phyloP scores from a whole-genome alignment of 129 eudicot species.

The Artemisia tridentata region DNA sequence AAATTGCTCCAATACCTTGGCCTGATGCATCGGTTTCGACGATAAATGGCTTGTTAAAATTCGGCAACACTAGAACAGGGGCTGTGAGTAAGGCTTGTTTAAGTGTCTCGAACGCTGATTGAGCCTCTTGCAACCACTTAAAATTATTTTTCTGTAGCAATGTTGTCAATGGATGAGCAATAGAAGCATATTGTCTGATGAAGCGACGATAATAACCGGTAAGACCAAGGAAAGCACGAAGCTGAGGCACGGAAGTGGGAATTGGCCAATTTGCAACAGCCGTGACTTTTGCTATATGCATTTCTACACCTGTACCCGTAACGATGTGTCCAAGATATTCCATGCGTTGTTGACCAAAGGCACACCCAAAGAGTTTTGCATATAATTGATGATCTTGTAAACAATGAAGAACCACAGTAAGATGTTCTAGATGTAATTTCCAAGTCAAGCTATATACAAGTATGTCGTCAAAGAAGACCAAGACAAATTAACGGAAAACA shows the following conservation, averaged over 20 bases:
- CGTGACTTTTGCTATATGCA: background rate
- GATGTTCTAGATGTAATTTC: background rate
- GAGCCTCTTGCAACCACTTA: too few species aligned
- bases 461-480: slow-evolving; percentile 5
- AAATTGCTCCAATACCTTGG: background rate
- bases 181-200: too few species aligned
- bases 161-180: too few species aligned
- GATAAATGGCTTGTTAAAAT: background rate
- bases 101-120: too few species aligned
- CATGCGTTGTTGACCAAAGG: background rate
- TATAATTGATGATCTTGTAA: background rate
- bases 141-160: too few species aligned
- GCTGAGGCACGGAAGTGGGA: background rate
- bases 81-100: background rate
- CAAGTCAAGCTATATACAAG: background rate
- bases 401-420: background rate
- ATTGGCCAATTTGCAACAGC: background rate
- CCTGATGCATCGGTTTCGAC: background rate
- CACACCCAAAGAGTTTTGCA: background rate
- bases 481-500: too few species aligned
- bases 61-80: background rate
- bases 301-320: background rate
- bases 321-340: background rate
- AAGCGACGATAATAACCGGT: too few species aligned
- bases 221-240: background rate